Evolutionary conservation across 2,329 filamentous ascomycete species (phyloP), one percentile per base, ranked within the genome.

Genomic region (Thelonectria olida): DNA sequence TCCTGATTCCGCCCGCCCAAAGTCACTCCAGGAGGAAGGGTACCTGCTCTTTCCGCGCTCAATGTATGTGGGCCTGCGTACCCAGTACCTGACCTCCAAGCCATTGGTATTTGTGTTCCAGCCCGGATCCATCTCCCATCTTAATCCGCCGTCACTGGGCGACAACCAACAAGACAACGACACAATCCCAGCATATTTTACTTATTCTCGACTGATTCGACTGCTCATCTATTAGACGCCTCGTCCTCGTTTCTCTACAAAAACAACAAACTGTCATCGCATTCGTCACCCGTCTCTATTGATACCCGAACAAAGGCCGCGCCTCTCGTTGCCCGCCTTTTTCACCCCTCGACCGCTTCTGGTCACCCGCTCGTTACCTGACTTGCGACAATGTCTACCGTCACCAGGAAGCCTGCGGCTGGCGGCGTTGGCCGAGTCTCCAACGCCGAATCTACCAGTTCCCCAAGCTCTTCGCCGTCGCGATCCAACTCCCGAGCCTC

Each of bases 371-470:
- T 25, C 36, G 28, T 36, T 28, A 22, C 34, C 20, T 44, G 23
- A 19, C 23, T 60, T 54, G 59, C 68, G 70, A 69, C 72, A 10
- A 87, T 87, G 85, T 85, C 84, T 51, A 75, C 80, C 62, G 77
- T 80, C 64, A 78, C 83, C 59, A 87, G 85, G 76, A 86, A 84
- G 75, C 82, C 84, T 58, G 79, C 82, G 58, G 76, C 80, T 62
- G 76, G 79, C 65, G 80, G 80, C 68, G 80, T 82, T 67, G 81
- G 81, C 55, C 78, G 81, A 67, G 77, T 78, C 13, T 77, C 81
- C 51, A 79, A 79, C 52, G 68, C 76, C 52, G 81, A 83, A 47
- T 69, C 75, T 49, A 62, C 66, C 54, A 62, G 74, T 28, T 72
- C 76, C 12, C 67, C 76, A 45, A 71, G 66, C 58, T 65, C 78